A percentile compares a stretch with the other conserved stretches of the same genome.
Evolutionary conservation across 1,284 basidiomycete species (phyloP).

Genomic region (Cryptococcus floricola): DNA sequence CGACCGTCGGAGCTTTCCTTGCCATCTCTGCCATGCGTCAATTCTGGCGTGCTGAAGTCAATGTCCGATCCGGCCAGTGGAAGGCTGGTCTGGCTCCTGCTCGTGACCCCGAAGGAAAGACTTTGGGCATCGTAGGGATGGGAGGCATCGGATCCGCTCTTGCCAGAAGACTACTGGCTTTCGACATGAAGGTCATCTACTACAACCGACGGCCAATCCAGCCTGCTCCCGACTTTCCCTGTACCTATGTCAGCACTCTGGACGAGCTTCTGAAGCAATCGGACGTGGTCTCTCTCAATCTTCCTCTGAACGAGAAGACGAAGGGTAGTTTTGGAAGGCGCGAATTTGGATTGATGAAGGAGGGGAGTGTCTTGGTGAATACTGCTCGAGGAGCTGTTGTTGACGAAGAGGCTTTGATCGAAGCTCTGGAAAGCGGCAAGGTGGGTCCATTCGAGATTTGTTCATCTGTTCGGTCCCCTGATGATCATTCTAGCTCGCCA

Average conservation of each 20-base stretch:
- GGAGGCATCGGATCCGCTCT: slow-evolving; percentile 72
- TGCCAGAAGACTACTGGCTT: slow-evolving; percentile 42
- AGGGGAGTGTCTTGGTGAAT: slow-evolving; percentile 76
- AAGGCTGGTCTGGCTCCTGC: slow-evolving; percentile 57
- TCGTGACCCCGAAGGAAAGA: slow-evolving; percentile 72
- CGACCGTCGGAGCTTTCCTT: slow-evolving; percentile 81
- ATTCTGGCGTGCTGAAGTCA: slow-evolving; percentile 68
- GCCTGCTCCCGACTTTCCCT: slow-evolving; percentile 64
- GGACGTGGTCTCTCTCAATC: slow-evolving; percentile 66
- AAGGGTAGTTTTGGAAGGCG: slow-evolving; percentile 69
- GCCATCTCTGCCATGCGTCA: slow-evolving; percentile 78
- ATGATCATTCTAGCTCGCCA: slow-evolving; percentile 46
- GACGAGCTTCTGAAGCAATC: slow-evolving; percentile 68
- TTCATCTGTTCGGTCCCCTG: background rate
- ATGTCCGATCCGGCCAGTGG: slow-evolving; percentile 58
- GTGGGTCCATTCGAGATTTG: slow-evolving; percentile 16
- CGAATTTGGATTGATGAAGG: slow-evolving; percentile 75
- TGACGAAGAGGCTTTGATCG: slow-evolving; percentile 78
- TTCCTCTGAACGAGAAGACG: slow-evolving; percentile 63
- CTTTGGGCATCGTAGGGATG: slow-evolving; percentile 79
- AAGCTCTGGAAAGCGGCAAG: slow-evolving; percentile 71
- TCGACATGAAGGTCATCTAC: slow-evolving; percentile 73
- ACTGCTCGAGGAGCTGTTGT: slow-evolving; percentile 86
- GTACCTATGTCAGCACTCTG: slow-evolving; percentile 64
- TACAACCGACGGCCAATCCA: slow-evolving; percentile 66